Conservation (phyloP, 345 rosid genomes). For the Citrus inodora region DNA sequence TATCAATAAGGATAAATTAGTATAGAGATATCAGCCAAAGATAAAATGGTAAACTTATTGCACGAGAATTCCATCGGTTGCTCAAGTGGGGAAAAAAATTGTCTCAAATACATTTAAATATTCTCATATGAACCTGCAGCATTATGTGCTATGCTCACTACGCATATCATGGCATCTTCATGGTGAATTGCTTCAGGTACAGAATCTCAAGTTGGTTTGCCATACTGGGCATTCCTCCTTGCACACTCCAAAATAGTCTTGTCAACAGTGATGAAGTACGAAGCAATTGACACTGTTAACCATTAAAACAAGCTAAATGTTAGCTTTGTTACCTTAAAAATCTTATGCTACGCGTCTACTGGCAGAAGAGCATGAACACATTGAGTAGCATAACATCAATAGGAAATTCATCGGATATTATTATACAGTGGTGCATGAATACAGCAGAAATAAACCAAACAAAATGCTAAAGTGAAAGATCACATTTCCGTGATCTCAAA, state of each 20-base stretch:
- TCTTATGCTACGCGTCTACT: neutral
- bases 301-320: neutral
- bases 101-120: neutral
- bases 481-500: too few relatives aligned
- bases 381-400: too few relatives aligned
- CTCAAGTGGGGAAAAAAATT: neutral
- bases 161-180: too few relatives aligned
- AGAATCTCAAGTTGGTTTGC: conserved; percentile 22
- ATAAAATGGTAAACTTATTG: neutral
- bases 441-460: too few relatives aligned
- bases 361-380: neutral
- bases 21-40: too few relatives aligned
- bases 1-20: too few relatives aligned
- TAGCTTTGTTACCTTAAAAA: neutral
- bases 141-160: neutral
- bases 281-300: conserved; percentile 51
- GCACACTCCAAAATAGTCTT: conserved; percentile 57
- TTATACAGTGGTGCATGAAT: neutral
- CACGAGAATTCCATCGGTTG: neutral
- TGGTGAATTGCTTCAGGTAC: neutral
- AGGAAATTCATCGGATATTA: neutral
- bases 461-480: too few relatives aligned
- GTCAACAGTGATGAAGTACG: conserved; percentile 63
- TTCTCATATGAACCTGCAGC: neutral
- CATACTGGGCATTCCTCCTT: conserved; percentile 41